Evolutionary conservation across 352 stramenopile species (phyloP), one percentile per base, ranked within the genome.

Genomic region (Phytophthora pistaciae): DNA sequence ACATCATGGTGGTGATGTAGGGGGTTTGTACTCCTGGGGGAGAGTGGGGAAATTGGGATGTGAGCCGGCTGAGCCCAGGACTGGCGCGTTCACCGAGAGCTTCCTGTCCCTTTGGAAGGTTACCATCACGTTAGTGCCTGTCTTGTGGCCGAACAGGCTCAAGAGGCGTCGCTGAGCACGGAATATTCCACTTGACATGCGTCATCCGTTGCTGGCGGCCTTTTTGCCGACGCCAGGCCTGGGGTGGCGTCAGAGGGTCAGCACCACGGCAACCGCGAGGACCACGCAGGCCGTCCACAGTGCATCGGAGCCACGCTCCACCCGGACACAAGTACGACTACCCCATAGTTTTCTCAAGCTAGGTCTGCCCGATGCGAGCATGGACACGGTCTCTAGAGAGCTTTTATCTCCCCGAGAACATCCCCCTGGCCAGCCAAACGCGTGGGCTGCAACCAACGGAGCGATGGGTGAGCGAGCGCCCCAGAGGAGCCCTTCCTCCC

Each of bases 121-220:
- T 61, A 56, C 25, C 46, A 50, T 54, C 50, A 54, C 23, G 58
- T 72, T 72, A 44, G 38, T 73, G 60, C 58, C 54, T 72, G 62
- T 64, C 56, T 59, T 62, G 52, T 70, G 44, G 38, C 49, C 55
- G 54, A 79, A 68, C 8, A 50, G 53, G 31, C 57, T 67, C 58
- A 64, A 74, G 54, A 73, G 74, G 56, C 70, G 65, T 70, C 69
- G 58, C 52, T 18, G 60, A 40, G 59, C 55, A 40, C 36, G 61
- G 62, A 81, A 81, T 68, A 76, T 81, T 81, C 70, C 70, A 81
- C 74, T 81, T 81, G 66, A 81, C 70, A 67, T 72, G 57, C 70
- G 73, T 75, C 69, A 80, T 72, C 68, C 64, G 68, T 81, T 75
- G 62, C 62, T 52, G 6, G 23, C 33, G 69, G 55, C 70, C 65